Evolutionary conservation across 2,329 filamentous ascomycete genomes (phyloP).

Genomic region (Ambrosiella cleistominuta): DNA sequence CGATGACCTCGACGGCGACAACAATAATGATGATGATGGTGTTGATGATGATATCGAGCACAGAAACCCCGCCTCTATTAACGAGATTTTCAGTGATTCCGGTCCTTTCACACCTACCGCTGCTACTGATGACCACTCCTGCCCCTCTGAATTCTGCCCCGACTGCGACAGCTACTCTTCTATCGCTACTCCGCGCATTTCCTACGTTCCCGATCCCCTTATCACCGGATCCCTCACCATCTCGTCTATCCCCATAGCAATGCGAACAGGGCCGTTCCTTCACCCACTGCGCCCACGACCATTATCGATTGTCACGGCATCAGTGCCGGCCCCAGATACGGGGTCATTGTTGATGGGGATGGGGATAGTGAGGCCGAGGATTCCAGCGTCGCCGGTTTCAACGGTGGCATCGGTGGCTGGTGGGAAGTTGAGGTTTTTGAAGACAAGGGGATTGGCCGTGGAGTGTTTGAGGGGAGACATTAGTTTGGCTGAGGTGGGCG

Average conservation of each 20-base stretch:
- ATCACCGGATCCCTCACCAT: background rate
- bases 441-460: background rate
- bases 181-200: background rate
- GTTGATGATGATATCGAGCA: background rate
- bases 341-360: background rate
- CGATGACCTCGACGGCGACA: constrained; percentile 11
- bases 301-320: background rate
- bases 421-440: background rate
- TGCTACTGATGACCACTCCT: background rate
- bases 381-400: background rate
- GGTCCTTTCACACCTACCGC: background rate
- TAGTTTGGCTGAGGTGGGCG: background rate
- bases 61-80: background rate
- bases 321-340: background rate
- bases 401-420: background rate
- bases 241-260: background rate
- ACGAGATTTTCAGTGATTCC: background rate
- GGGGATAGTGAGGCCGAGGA: background rate
- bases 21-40: constrained; percentile 12
- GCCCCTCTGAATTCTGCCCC: background rate
- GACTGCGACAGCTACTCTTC: background rate
- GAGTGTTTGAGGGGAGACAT: background rate
- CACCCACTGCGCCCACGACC: background rate
- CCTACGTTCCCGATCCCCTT: background rate
- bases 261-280: background rate